phyloP scores from a whole-genome alignment of 176 grass and related monocot genomes.

The Musa acuminata region DNA sequence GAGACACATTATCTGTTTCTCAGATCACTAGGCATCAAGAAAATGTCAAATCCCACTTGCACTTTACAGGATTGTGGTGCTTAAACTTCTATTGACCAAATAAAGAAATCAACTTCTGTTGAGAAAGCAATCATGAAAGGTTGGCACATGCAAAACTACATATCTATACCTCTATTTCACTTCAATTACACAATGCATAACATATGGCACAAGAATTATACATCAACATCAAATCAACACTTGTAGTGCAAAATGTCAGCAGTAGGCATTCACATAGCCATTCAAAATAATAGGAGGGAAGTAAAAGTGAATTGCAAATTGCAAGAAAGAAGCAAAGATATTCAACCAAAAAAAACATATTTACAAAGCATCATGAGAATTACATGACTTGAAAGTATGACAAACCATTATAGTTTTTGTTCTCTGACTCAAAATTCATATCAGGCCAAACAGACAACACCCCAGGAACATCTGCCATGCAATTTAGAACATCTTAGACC shows the following conservation, averaged over 20 bases:
- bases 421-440: conserved; percentile 46
- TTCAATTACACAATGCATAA: too few species aligned
- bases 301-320: not conserved
- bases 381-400: conserved; percentile 20
- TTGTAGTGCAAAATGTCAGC: not conserved
- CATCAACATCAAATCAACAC: not conserved
- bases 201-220: too few species aligned
- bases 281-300: not conserved
- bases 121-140: not conserved
- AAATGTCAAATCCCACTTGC: not conserved
- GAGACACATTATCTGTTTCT: not conserved
- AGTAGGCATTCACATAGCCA: not conserved
- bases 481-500: conserved; percentile 19
- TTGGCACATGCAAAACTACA: not conserved
- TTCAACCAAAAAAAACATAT: not conserved
- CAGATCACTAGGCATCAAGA: not conserved
- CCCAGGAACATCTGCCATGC: conserved; percentile 47
- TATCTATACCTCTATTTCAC: too few species aligned
- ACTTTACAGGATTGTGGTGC: not conserved
- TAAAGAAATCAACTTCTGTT: not conserved
- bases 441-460: conserved; percentile 65
- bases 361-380: conserved; percentile 10
- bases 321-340: not conserved
- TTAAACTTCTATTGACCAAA: not conserved
- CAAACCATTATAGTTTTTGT: conserved; percentile 59